phyloP scores from a whole-genome alignment of 2,329 filamentous ascomycete genomes.

The Arthroderma sp. region DNA sequence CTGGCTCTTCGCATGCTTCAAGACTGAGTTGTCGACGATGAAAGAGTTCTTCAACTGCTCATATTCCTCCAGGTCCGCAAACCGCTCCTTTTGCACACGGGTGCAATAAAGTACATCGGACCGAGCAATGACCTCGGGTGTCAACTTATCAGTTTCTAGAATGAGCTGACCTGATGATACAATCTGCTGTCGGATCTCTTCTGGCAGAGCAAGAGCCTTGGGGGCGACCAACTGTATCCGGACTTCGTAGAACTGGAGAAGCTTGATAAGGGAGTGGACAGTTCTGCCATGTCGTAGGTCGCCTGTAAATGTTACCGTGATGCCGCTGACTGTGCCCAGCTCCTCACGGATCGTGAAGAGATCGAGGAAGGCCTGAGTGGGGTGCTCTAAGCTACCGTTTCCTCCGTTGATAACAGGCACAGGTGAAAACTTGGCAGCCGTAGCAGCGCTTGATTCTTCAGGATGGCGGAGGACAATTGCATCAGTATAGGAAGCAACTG shows the following conservation, averaged over 20 bases:
- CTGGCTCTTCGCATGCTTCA: slow-evolving; percentile 80
- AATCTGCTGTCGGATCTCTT: slow-evolving; percentile 59
- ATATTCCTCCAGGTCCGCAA: slow-evolving; percentile 66
- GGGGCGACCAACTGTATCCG: slow-evolving; percentile 85
- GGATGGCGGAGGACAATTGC: slow-evolving; percentile 94
- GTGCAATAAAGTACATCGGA: slow-evolving; percentile 96
- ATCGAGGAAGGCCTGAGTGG: slow-evolving; percentile 93
- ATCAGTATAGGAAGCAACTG: slow-evolving; percentile 85
- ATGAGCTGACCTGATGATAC: slow-evolving; percentile 62
- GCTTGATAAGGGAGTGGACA: slow-evolving; percentile 86
- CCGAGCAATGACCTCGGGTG: slow-evolving; percentile 69
- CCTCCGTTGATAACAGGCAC: slow-evolving; percentile 95
- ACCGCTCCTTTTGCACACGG: slow-evolving; percentile 90
- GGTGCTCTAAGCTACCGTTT: slow-evolving; percentile 91
- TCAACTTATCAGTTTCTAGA: slow-evolving; percentile 63
- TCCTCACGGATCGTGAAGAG: slow-evolving; percentile 98
- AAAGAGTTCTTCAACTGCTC: slow-evolving; percentile 80
- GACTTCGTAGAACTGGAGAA: slow-evolving; percentile 92
- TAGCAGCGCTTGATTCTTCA: slow-evolving; percentile 62
- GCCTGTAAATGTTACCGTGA: slow-evolving; percentile 92
- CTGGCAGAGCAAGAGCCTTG: slow-evolving; percentile 61
- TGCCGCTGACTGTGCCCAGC: slow-evolving; percentile 81
- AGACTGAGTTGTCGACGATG: slow-evolving; percentile 75
- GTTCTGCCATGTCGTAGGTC: slow-evolving; percentile 88
- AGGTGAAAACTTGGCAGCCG: slow-evolving; percentile 72